phyloP scores from a whole-genome alignment of 2,329 filamentous ascomycete species.

The Xylariaceae sp. region DNA sequence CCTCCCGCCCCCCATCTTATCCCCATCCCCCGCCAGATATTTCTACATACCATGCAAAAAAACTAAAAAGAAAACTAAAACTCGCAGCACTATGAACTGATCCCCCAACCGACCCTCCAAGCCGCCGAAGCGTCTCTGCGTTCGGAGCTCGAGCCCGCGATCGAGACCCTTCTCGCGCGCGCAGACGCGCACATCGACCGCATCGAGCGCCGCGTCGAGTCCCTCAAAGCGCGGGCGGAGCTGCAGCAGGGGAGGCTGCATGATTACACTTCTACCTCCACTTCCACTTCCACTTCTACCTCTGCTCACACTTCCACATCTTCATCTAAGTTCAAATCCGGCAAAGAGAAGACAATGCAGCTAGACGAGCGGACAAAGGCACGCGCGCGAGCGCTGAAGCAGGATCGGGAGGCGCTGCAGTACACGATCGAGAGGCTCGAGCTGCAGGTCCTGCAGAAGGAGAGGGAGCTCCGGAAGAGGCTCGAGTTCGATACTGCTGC shows the following conservation, averaged over 20 bases:
- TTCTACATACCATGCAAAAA: no score
- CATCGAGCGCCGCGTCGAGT: constrained; percentile 75
- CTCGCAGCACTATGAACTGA: constrained; percentile 85
- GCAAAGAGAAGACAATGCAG: constrained; percentile 10
- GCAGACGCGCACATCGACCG: constrained; percentile 81
- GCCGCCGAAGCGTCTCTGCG: constrained; percentile 78
- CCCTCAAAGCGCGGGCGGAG: constrained; percentile 74
- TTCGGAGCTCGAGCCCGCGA: constrained; percentile 84
- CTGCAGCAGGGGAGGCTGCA: constrained; percentile 67
- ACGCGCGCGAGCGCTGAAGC: constrained; percentile 56
- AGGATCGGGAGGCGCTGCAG: constrained; percentile 78
- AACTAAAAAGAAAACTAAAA: no score
- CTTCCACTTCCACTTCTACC: background rate
- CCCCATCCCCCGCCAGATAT: no score
- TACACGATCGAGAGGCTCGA: constrained; percentile 84
- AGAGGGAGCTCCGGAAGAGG: constrained; percentile 51
- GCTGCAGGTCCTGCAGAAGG: constrained; percentile 75
- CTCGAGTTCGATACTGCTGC: no score
- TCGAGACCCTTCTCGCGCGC: constrained; percentile 69
- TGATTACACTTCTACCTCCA: constrained; percentile 25
- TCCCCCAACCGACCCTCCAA: constrained; percentile 76
- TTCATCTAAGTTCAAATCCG: background rate
- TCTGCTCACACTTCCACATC: background rate
- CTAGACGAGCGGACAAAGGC: constrained; percentile 51
- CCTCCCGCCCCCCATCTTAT: no score